Percentiles rank a stretch among this genome's conserved stretches.
Conservation (phyloP, 306 rosid species). For the Hippophae rhamnoides region DNA sequence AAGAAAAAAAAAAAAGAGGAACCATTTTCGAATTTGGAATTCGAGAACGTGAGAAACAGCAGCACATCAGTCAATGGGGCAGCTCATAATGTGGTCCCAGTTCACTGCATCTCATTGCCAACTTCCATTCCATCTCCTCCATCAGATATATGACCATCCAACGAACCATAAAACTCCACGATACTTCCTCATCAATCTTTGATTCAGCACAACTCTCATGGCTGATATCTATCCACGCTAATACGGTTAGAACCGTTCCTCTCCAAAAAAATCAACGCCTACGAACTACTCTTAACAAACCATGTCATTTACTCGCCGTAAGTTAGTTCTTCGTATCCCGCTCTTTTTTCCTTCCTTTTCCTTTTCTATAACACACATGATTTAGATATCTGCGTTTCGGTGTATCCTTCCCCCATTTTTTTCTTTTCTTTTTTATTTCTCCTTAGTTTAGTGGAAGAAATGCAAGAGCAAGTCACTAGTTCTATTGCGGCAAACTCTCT, state of each 20-base stretch:
- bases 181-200: conserved; percentile 35
- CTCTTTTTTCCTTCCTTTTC: conserved; percentile 19
- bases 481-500: conserved; percentile 45
- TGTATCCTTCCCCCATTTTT: neutral
- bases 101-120: conserved; percentile 4
- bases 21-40: too few species aligned
- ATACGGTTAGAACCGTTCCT: conserved; percentile 16
- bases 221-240: conserved; percentile 54
- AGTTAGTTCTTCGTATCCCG: conserved; percentile 18
- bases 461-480: conserved; percentile 46
- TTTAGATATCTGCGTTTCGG: neutral
- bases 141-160: conserved; percentile 12
- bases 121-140: conserved; percentile 21
- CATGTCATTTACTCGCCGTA: conserved; percentile 4
- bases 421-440: neutral
- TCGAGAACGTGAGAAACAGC: conserved; percentile 3
- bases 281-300: neutral
- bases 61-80: neutral
- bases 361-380: neutral
- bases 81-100: conserved; percentile 26
- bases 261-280: conserved; percentile 21
- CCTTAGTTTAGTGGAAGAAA: conserved; percentile 18
- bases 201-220: conserved; percentile 41
- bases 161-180: conserved; percentile 38
- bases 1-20: too few species aligned